Evolutionary conservation across 2,329 filamentous ascomycete genomes (phyloP), one percentile per base, ranked within the genome.

Genomic region (Penicillium italicum): DNA sequence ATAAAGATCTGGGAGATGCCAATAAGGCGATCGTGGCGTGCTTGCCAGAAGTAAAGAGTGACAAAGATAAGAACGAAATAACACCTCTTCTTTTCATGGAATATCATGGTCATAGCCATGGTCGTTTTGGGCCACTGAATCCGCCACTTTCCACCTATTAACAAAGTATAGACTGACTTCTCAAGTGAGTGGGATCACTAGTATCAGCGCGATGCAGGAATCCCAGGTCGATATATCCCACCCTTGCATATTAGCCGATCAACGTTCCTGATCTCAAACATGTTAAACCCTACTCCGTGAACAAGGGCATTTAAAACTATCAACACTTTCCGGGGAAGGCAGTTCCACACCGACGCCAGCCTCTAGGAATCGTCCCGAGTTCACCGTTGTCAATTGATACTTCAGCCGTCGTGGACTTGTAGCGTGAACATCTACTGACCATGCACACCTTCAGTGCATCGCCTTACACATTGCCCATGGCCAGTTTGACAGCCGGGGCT

Each of bases 91-190:
- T 18, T 0, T 41, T 16, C n/a, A n/a, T n/a, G n/a, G n/a, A n/a
- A n/a, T 66, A 16, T 66, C 58, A 24, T 64, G 58, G 20, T 60
- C 50, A 33, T 62, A 59, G 8, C 69, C 63, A 41, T 53, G 45
- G 12, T 22, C 10, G 9, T 14, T 45, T 33, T 58, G 43, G 2
- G 38, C 50, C 44, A 37, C 22, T 8, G 51, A 47, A 18, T 52
- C 50, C 6, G 52, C 49, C 60, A 62, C 61, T 3, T 41, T 43
- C 18, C 26, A 30, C 8, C 16, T 38, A n/a, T 41, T 5, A 28
- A 20, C 31, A 6, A n/a, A 12, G 16, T 43, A 24, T 16, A 36
- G n/a, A 38, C 3, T 30, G n/a, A 8, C 11, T 31, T 31, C 3
- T 31, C 1, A 22, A 38, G 40, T 9, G 18, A 52, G 18, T 31